Conservation (phyloP, 2,329 filamentous ascomycete species). For the Fusarium sp. region DNA sequence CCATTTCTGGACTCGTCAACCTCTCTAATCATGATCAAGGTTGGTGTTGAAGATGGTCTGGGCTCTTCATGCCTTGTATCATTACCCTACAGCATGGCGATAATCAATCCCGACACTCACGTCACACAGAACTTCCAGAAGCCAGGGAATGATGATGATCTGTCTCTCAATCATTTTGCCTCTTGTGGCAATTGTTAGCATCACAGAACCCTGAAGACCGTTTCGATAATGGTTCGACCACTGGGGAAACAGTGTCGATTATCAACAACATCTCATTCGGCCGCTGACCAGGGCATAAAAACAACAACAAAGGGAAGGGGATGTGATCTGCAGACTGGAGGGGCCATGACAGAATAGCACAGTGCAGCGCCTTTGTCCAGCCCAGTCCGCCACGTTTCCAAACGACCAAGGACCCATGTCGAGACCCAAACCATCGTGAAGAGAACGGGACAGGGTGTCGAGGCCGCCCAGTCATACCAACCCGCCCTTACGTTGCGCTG, state of each 20-base stretch:
- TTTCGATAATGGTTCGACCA: conserved; percentile 26
- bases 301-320: conserved; percentile 19
- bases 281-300: conserved; percentile 28
- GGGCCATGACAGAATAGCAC: conserved; percentile 38
- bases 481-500: conserved; percentile 39
- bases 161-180: conserved; percentile 24
- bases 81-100: conserved; percentile 27
- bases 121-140: conserved; percentile 36
- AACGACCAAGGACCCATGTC: conserved; percentile 34
- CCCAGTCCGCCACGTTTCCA: conserved; percentile 48
- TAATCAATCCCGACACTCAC: background rate
- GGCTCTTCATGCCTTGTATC: conserved; percentile 25
- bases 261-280: conserved; percentile 34
- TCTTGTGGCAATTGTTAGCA: conserved; percentile 31
- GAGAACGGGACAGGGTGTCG: conserved; percentile 29
- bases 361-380: conserved; percentile 35
- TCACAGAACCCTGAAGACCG: conserved; percentile 12
- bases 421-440: conserved; percentile 33
- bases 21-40: conserved; percentile 21
- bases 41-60: conserved; percentile 20
- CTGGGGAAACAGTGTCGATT: conserved; percentile 30
- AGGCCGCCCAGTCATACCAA: conserved; percentile 45
- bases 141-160: conserved; percentile 19
- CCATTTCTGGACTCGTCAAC: conserved; percentile 23
- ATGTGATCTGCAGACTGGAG: conserved; percentile 39